These are phyloP conservation scores for Neofusicoccum laricinum DNA, from an alignment of 2,329 filamentous ascomycete species.

Conservation along the genomic window DNA sequence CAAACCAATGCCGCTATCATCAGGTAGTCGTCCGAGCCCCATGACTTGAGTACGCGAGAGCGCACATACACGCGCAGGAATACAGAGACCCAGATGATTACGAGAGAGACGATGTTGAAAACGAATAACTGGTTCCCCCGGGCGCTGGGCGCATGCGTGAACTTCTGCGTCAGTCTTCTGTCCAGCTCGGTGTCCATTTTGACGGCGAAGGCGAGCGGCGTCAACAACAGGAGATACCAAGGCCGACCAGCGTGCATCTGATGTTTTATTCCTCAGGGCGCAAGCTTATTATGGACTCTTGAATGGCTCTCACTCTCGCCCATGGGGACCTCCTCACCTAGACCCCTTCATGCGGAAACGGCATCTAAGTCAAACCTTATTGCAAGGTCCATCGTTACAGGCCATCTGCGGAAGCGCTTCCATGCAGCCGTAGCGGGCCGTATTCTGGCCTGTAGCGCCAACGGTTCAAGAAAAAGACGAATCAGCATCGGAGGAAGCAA, in stretches of 20 bases:
- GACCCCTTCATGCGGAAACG: not conserved
- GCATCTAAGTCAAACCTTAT: not conserved
- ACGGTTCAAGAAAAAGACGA: not conserved
- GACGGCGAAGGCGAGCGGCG: not conserved
- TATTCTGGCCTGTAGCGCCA: not conserved
- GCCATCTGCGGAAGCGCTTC: not conserved
- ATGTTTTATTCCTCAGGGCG: not conserved
- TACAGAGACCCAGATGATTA: not conserved
- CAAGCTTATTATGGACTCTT: not conserved
- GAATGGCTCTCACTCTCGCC: not conserved
- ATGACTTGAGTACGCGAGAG: not conserved
- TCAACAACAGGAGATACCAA: not conserved
- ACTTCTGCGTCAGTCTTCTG: not conserved
- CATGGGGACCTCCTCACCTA: not conserved
- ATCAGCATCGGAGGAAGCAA: not conserved
- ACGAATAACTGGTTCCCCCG: not conserved
- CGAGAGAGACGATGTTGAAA: not conserved
- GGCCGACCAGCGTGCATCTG: not conserved
- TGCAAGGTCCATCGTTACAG: not conserved
- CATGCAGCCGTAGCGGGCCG: not conserved
- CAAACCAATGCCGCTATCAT: not conserved
- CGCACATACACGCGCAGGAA: constrained; percentile 2
- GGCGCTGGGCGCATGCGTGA: not conserved
- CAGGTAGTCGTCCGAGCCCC: not conserved
- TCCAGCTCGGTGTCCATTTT: not conserved